Evolutionary conservation across 2,329 filamentous ascomycete species (phyloP).

Genomic region (Epichloe aotearoae): DNA sequence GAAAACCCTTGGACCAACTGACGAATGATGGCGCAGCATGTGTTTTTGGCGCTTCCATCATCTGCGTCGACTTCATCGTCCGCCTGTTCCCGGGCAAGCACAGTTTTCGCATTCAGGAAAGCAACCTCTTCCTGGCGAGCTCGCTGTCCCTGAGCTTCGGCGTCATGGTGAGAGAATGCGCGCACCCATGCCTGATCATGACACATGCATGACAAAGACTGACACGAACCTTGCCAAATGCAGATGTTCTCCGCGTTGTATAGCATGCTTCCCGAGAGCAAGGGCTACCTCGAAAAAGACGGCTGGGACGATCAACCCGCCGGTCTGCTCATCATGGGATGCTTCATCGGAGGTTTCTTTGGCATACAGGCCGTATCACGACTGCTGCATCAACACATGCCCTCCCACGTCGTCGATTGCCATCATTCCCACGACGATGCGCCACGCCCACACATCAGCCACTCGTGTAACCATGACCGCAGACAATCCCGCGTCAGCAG

Average conservation of each 20-base stretch:
- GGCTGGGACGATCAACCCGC: constrained; percentile 54
- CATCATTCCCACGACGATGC: constrained; percentile 57
- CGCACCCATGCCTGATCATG: background rate
- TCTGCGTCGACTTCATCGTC: constrained; percentile 73
- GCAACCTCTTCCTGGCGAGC: constrained; percentile 72
- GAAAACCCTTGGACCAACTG: constrained; percentile 8
- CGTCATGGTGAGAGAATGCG: constrained; percentile 59
- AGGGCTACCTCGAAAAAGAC: constrained; percentile 58
- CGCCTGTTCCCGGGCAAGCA: constrained; percentile 58
- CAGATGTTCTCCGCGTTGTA: constrained; percentile 86
- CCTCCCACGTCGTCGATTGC: constrained; percentile 70
- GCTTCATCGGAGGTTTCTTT: constrained; percentile 58
- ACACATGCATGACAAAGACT: background rate
- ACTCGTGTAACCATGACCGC: constrained; percentile 13
- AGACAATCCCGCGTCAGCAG: constrained; percentile 19
- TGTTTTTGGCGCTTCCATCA: constrained; percentile 65
- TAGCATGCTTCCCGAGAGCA: constrained; percentile 83
- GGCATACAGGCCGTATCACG: constrained; percentile 65
- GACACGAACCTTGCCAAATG: background rate
- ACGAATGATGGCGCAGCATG: constrained; percentile 33
- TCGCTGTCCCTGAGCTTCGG: constrained; percentile 90
- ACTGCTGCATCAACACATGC: constrained; percentile 58
- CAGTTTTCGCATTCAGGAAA: constrained; percentile 79
- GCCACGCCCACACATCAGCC: constrained; percentile 15
- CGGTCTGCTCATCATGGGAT: constrained; percentile 53